Base-by-base conservation (phyloP, 768 basidiomycete genomes). In the Brasilioporus rufonigricans region DNA sequence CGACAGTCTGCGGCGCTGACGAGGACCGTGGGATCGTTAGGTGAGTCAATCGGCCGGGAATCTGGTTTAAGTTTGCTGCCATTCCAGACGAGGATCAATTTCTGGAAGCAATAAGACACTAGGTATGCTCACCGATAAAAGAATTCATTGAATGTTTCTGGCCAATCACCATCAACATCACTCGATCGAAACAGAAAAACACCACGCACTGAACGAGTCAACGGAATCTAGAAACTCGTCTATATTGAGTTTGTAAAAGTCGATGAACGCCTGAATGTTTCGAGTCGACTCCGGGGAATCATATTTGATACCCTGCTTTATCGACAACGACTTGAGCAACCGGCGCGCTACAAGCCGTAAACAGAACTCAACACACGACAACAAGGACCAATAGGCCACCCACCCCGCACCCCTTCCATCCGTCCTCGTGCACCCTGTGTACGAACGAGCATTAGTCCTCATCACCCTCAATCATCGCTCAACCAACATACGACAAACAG, bases 251-350 rank as follows among this genome's bases (percentile, higher is more conserved):
- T 83, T 80, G 69, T 98, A 91, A 76, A 98, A 98, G 27, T 88
- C 83, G 59, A 98, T 89, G 69, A 99, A 99, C 0, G 80, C 67
- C 2, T 83, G 84, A 38, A 99, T 99, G 56, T 94, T 93, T 31
- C 80, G 76, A 0, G 82, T 89, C 0, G 93, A 96, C 50, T 87
- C 85, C 0, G 91, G 88, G 8, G 85, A 81, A 64, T 98, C 92
- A 69, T 92, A 98, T 70, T 98, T 98, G 67, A 83, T 60, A 0
- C 96, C 96, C 72, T 98, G 94, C 74, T 98, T 98, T 71, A 95
- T 83, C 4, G 93, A 91, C 48, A 98, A 67, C 0, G 90, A 92
- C 72, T 90, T 93, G 61, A 98, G 81, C 8, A 98, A 76, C n/a
- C 81, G 79, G 48, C 65, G 64, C 48, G 64, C 64, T 65, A 3